Evolutionary conservation across 2,329 filamentous ascomycete genomes (phyloP).

Genomic region (Colletotrichum nymphaeae): DNA sequence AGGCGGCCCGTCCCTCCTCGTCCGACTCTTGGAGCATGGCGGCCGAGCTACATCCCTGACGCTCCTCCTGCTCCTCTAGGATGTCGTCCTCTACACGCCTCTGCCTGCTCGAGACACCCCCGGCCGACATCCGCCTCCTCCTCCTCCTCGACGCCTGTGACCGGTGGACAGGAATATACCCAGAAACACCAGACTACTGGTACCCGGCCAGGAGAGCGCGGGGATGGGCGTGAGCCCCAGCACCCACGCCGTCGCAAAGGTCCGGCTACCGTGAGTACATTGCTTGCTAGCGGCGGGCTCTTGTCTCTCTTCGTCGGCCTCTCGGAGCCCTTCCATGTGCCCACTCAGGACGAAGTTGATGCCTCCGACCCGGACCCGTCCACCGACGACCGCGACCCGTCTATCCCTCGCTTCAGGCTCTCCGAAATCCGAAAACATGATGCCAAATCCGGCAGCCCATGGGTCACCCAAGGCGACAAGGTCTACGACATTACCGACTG

Average conservation of each 20-base stretch:
- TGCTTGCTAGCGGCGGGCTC: slow-evolving; percentile 36
- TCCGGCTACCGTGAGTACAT: slow-evolving; percentile 17
- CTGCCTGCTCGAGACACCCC: slow-evolving; percentile 22
- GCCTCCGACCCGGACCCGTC: slow-evolving; percentile 17
- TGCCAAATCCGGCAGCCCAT: slow-evolving; percentile 64
- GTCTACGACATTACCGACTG: slow-evolving; percentile 80
- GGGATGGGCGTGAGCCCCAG: background rate
- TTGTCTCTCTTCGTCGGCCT: slow-evolving; percentile 34
- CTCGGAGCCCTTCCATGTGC: slow-evolving; percentile 30
- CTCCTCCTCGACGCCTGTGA: slow-evolving; percentile 1
- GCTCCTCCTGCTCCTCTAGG: background rate
- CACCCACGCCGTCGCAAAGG: slow-evolving; percentile 6
- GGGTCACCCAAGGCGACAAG: slow-evolving; percentile 72
- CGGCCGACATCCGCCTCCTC: slow-evolving; percentile 18
- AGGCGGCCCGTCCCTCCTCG: slow-evolving; percentile 28
- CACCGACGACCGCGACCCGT: slow-evolving; percentile 49
- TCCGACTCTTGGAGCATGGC: background rate
- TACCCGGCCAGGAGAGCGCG: background rate
- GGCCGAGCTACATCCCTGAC: background rate
- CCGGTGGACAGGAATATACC: background rate
- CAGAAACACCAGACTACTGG: background rate
- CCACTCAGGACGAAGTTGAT: slow-evolving; percentile 19
- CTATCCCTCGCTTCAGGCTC: slow-evolving; percentile 61
- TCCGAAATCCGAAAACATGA: slow-evolving; percentile 64
- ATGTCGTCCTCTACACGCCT: slow-evolving; percentile 22